Evolutionary conservation across 169 alveolate species (phyloP), one percentile per base, ranked within the genome.

Genomic region (Theileria luwenshuni): DNA sequence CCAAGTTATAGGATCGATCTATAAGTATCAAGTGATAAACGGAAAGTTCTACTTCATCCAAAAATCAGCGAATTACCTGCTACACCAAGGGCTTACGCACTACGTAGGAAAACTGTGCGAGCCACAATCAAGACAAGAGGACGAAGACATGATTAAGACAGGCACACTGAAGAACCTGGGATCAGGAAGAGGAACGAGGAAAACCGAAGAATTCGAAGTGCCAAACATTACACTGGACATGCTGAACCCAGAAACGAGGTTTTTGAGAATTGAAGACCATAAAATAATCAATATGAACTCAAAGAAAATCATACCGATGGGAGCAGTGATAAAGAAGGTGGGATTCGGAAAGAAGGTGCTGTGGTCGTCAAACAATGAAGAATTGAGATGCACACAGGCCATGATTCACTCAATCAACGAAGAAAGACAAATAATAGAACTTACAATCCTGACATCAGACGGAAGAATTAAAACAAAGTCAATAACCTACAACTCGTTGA

Each of bases 61-160:
- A 56, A 13, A n/a, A 3, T 15, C 38, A 23, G 65, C 23, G 21
- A 27, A 15, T 15, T 27, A 13, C 17, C 38, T 56, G 41, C 23
- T 51, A 25, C 23, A 51, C 61, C 61, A 51, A 51, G 61, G 23
- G 7, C 28, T 51, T 35, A 51, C 61, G 23, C 28, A 25, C 61
- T n/a, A 51, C 15, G 23, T 51, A 6, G n/a, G n/a, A n/a, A n/a
- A n/a, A n/a, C n/a, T n/a, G n/a, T n/a, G n/a, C n/a, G n/a, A n/a
- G n/a, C n/a, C n/a, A n/a, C n/a, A n/a, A n/a, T n/a, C n/a, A n/a
- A n/a, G n/a, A n/a, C n/a, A n/a, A n/a, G n/a, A n/a, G n/a, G n/a
- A n/a, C n/a, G 61, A 51, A 2, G 61, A 51, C 27, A 25, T 51
- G 41, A 51, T 51, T 17, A 51, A 51, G 41, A 10, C 17, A 6